Evolutionary conservation across 192 early-diverging fungal genomes (phyloP), one percentile per base, ranked within the genome.

Genomic region (Coemansia sp.): DNA sequence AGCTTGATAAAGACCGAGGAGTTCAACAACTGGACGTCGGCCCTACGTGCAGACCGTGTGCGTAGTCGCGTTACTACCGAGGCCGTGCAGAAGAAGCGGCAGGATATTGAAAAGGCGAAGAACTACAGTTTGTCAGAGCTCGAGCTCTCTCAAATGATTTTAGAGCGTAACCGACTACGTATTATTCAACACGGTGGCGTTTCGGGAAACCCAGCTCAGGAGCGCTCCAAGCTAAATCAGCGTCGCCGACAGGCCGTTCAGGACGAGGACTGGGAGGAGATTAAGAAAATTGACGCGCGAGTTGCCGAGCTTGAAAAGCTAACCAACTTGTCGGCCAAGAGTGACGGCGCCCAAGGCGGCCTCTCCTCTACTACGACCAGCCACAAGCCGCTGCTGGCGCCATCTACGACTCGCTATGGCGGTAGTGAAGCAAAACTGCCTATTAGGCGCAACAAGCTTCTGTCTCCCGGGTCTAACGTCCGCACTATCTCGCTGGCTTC

Each of bases 91-190:
- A 76, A 76, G 38, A 92, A 89, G 62, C 61, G 65, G 32, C 69
- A 85, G 32, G 88, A 86, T 51, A 48, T 92, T 12, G 84, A 89
- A 7, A 50, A 44, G 24, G 90, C 90, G 5, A 75, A 75, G 6
- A 78, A 78, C 20, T 90, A 92, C 76, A 80, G 87, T 22, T 75
- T 92, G 8, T 86, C 84, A 8, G 76, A 85, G 42, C 65, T 84
- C 31, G 91, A 93, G 42, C 86, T 91, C 20, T 85, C 80, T 20
- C 69, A 77, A 12, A 93, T 93, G 77, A 83, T 91, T 62, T 74
- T 76, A 20, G 72, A 82, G 58, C 88, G 90, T 51, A 80, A 85
- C 44, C 72, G 72, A 0, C 76, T 88, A 59, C 71, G 72, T n/a
- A 68, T 63, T 17, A 62, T 82, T 11, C 74, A 62, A n/a, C 50